A percentile compares a stretch with the other conserved stretches of the same genome.
phyloP scores from a whole-genome alignment of 1,139 yeast genomes.

The Suhomyces kunorum region DNA sequence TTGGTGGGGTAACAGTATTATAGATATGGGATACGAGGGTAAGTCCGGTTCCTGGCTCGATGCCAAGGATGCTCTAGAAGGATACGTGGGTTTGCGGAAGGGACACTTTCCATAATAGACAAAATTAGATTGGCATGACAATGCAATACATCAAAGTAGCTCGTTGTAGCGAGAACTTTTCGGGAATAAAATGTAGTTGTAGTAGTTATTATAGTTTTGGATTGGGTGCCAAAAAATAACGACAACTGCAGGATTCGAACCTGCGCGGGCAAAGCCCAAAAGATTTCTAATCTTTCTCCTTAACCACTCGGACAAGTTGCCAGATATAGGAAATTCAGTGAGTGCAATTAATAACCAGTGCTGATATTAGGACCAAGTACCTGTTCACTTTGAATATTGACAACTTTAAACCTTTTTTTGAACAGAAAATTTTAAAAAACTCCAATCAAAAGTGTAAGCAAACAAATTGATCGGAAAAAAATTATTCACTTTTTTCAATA shows the following conservation, averaged over 20 bases:
- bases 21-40: slow-evolving; percentile 49
- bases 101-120: slow-evolving; percentile 35
- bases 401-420: neutral
- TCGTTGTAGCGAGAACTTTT: neutral
- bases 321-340: slow-evolving; percentile 3
- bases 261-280: slow-evolving; percentile 57
- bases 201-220: no score
- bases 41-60: slow-evolving; percentile 32
- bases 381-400: neutral
- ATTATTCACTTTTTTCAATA: neutral
- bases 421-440: neutral
- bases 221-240: slow-evolving; percentile 19
- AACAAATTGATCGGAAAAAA: slow-evolving; percentile 4
- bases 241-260: slow-evolving; percentile 55
- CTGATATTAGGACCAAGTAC: no score
- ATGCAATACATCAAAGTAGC: neutral
- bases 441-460: neutral
- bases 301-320: slow-evolving; percentile 40
- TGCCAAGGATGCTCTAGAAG: slow-evolving; percentile 40
- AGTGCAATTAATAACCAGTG: no score
- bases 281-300: slow-evolving; percentile 41
- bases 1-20: slow-evolving; percentile 66
- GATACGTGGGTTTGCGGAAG: slow-evolving; percentile 46
- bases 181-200: no score
- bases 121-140: neutral